Evolutionary conservation across 2,329 filamentous ascomycete species (phyloP).

Genomic region (Knoxdaviesia capensis): DNA sequence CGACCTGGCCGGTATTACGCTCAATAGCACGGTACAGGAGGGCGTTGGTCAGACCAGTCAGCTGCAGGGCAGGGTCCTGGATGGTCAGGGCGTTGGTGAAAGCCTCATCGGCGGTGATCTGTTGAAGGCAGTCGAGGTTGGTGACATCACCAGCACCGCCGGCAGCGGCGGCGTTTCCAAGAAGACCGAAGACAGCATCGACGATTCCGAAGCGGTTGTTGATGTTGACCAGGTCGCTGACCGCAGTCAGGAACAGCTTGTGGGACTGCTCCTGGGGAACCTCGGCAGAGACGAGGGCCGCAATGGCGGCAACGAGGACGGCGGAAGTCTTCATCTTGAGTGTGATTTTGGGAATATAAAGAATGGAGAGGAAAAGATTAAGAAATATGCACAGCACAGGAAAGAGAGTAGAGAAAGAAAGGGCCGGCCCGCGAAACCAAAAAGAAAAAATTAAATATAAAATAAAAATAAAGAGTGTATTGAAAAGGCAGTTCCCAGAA

Average conservation of each 20-base stretch:
- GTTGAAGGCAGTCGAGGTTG: conserved; percentile 23
- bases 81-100: conserved; percentile 28
- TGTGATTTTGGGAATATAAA: no score
- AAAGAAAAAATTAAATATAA: no score
- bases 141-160: conserved; percentile 23
- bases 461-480: no score
- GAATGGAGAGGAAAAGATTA: no score
- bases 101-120: conserved; percentile 33
- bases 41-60: conserved; percentile 31
- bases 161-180: conserved; percentile 22
- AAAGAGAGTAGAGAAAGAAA: no score
- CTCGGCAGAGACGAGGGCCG: conserved; percentile 11
- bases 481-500: no score
- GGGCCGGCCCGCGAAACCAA: no score
- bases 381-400: no score
- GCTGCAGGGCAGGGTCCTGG: conserved; percentile 24
- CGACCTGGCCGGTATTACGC: conserved; percentile 24
- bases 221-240: conserved; percentile 22
- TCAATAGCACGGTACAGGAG: conserved; percentile 34
- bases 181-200: conserved; percentile 29
- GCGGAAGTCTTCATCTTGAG: no score
- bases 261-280: conserved; percentile 39
- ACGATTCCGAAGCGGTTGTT: conserved; percentile 29
- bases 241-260: conserved; percentile 23
- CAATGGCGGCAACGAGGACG: no score